phyloP scores from a whole-genome alignment of 139 green algal species.

The Picochlorum sp. region DNA sequence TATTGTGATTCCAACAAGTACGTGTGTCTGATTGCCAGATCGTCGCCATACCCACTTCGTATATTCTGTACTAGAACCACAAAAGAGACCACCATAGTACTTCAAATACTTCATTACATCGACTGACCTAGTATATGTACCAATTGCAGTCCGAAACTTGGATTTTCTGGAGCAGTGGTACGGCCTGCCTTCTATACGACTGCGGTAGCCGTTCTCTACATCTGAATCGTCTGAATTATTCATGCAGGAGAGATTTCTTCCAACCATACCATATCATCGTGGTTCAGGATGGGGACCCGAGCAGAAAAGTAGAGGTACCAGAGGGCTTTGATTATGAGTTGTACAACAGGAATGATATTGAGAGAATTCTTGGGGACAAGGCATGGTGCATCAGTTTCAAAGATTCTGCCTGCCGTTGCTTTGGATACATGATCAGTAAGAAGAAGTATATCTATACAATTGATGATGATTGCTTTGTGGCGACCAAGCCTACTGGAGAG shows the following conservation, averaged over 20 bases:
- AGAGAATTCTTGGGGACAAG: slow-evolving; percentile 87
- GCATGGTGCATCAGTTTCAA: slow-evolving; percentile 95
- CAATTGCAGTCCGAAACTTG: slow-evolving; percentile 42
- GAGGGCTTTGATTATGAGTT: slow-evolving; percentile 85
- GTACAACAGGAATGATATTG: slow-evolving; percentile 92
- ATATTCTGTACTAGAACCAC: no score
- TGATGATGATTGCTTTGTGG: slow-evolving; percentile 93
- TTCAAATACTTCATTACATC: no score
- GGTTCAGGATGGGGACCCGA: slow-evolving; percentile 85
- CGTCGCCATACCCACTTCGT: no score
- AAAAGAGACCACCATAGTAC: no score
- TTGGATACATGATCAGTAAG: slow-evolving; percentile 88
- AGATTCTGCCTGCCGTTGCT: slow-evolving; percentile 88
- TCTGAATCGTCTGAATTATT: not conserved
- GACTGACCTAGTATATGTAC: not conserved
- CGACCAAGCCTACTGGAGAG: slow-evolving; percentile 67
- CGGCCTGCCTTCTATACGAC: not conserved
- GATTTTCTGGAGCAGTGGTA: slow-evolving; percentile 80
- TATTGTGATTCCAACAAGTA: slow-evolving; percentile 85
- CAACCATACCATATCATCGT: slow-evolving; percentile 87
- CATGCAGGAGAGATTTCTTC: slow-evolving; percentile 71
- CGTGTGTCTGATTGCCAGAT: slow-evolving; percentile 1
- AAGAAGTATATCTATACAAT: slow-evolving; percentile 97
- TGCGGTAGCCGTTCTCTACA: not conserved
- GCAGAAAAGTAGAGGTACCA: slow-evolving; percentile 62